Percentiles rank a stretch among this genome's conserved stretches.
phyloP scores from a whole-genome alignment of 2,329 filamentous ascomycete species.

The Diaporthe batatas region DNA sequence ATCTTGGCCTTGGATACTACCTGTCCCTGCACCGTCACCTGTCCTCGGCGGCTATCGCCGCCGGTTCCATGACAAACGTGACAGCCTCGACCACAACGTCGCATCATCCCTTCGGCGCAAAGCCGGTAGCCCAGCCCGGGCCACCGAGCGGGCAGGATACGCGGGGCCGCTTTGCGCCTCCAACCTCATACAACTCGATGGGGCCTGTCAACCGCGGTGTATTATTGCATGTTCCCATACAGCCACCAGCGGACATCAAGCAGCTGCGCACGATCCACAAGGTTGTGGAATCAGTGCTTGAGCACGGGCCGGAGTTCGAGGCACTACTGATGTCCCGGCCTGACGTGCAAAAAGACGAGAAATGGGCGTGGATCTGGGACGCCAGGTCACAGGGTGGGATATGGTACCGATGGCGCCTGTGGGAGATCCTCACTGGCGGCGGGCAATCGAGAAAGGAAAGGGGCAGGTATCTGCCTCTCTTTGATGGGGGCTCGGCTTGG shows the following conservation, averaged over 20 bases:
- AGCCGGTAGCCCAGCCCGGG: constrained; percentile 65
- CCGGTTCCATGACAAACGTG: constrained; percentile 54
- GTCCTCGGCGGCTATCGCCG: constrained; percentile 77
- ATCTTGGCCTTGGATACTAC: constrained; percentile 87
- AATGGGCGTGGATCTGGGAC: constrained; percentile 96
- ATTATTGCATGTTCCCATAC: constrained; percentile 77
- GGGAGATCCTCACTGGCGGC: constrained; percentile 83
- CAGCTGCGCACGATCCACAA: constrained; percentile 89
- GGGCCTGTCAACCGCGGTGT: constrained; percentile 59
- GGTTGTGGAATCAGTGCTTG: constrained; percentile 83
- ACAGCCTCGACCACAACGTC: constrained; percentile 61
- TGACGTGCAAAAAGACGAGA: constrained; percentile 86
- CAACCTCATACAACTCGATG: constrained; percentile 72
- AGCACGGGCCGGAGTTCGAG: constrained; percentile 89
- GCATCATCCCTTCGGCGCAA: constrained; percentile 84
- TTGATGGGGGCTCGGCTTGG: constrained; percentile 85
- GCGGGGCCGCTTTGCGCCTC: constrained; percentile 77
- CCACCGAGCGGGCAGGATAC: constrained; percentile 43
- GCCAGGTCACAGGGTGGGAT: constrained; percentile 82
- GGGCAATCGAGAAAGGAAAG: constrained; percentile 57
- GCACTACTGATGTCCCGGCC: constrained; percentile 89
- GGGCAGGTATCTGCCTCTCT: constrained; percentile 73
- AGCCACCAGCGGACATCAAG: constrained; percentile 81
- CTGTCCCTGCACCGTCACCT: constrained; percentile 85
- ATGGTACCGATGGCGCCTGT: constrained; percentile 94